Percentiles rank a stretch among this genome's conserved stretches.
These are phyloP conservation scores for Bertia moriformis DNA, from an alignment of 2,329 filamentous ascomycete genomes.

Conservation along the genomic window DNA sequence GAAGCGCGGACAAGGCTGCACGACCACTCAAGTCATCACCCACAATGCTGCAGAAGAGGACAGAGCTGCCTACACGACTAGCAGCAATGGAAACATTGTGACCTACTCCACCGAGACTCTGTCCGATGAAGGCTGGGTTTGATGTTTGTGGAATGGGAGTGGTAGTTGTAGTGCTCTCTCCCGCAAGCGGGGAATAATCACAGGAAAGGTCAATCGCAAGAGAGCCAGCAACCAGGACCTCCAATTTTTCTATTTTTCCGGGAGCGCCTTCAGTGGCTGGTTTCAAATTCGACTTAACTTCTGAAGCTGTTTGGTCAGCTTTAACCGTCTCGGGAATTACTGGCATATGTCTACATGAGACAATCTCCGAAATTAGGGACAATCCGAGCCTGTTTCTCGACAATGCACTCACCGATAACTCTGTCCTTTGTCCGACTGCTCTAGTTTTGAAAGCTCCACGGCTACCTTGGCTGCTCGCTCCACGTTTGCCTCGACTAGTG, in stretches of 20 bases:
- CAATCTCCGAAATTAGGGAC: not conserved
- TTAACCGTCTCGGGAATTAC: slow-evolving; percentile 9
- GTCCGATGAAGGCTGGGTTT: not conserved
- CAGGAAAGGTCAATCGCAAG: slow-evolving; percentile 1
- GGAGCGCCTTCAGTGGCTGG: not conserved
- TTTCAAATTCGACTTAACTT: not conserved
- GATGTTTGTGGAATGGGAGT: slow-evolving; percentile 10
- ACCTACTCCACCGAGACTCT: slow-evolving; percentile 1
- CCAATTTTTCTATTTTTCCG: not conserved
- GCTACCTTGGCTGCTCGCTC: slow-evolving; percentile 49
- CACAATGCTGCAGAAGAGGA: slow-evolving; percentile 1
- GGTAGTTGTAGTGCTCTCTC: slow-evolving; percentile 13
- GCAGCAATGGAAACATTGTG: not conserved
- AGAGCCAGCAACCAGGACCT: not conserved
- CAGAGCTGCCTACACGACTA: not conserved
- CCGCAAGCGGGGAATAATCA: slow-evolving; percentile 20
- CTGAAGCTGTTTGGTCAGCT: not conserved
- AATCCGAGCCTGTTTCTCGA: not conserved
- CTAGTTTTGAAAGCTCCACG: slow-evolving; percentile 41
- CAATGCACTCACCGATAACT: slow-evolving; percentile 8
- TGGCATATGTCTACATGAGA: slow-evolving; percentile 19
- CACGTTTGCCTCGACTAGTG: slow-evolving; percentile 54
- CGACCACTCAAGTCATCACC: not conserved
- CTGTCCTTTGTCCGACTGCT: slow-evolving; percentile 16
- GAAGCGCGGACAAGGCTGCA: not conserved